Evolutionary conservation across 148 eudicot genomes (phyloP).

Genomic region (Arctostaphylos glauca): DNA sequence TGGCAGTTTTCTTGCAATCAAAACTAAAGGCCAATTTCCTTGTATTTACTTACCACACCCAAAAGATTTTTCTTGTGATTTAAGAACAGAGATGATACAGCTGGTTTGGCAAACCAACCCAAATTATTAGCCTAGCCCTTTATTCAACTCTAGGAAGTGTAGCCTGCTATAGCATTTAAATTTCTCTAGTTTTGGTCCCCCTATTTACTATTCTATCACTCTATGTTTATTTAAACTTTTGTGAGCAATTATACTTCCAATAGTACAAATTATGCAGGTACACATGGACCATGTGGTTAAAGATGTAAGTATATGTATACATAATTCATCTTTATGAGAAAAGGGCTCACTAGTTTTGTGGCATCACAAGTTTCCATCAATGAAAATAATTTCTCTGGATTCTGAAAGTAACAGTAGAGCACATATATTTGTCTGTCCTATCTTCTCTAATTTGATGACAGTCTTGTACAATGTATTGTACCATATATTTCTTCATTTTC

Average conservation of each 20-base stretch:
- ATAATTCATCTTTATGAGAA: not conserved
- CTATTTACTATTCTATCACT: not conserved
- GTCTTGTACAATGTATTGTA: no score
- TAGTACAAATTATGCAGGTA: not conserved
- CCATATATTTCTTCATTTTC: no score
- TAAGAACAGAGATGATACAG: slow-evolving; percentile 1
- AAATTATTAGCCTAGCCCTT: not conserved
- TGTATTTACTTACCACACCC: not conserved
- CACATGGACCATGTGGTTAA: no score
- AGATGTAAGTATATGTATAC: not conserved
- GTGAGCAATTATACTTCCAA: not conserved
- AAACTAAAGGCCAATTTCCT: not conserved
- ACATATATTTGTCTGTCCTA: no score
- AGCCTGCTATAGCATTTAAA: not conserved
- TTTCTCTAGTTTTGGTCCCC: not conserved
- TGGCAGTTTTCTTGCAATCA: not conserved
- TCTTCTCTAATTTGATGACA: no score
- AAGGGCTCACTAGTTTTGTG: no score
- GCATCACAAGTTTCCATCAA: no score
- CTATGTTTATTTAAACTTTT: not conserved
- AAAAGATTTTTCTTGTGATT: not conserved
- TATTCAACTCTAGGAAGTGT: not conserved
- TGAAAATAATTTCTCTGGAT: no score
- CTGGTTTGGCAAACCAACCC: not conserved
- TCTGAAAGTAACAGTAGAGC: no score